Conservation (phyloP, 1,284 basidiomycete genomes). For the Heliocybe sulcata region DNA sequence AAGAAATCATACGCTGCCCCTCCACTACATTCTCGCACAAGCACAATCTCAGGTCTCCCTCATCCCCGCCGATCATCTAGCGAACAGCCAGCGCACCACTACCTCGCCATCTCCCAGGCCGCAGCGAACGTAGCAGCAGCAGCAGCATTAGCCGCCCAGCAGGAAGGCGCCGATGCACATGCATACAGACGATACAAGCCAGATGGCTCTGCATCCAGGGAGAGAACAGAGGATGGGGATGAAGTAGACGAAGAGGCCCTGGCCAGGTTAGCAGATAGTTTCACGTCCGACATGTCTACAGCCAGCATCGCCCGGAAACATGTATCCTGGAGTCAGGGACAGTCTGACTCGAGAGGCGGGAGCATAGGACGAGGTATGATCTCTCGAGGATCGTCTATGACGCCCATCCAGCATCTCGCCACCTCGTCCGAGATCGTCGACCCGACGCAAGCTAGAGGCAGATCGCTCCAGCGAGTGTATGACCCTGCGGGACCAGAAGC, state of each 20-base stretch:
- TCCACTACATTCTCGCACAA: conserved; percentile 32
- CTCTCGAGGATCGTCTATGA: conserved; percentile 13
- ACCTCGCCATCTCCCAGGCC: conserved; percentile 59
- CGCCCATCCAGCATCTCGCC: conserved; percentile 22
- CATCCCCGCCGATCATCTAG: conserved; percentile 35
- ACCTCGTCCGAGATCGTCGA: conserved; percentile 18
- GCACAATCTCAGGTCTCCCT: conserved; percentile 33
- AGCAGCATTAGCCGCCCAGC: conserved; percentile 56
- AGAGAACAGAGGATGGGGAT: conserved; percentile 33
- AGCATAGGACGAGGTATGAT: conserved; percentile 27
- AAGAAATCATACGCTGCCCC: conserved; percentile 20
- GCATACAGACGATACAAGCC: conserved; percentile 9
- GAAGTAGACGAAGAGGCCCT: conserved; percentile 45
- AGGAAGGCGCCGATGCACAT: conserved; percentile 31
- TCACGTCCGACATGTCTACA: conserved; percentile 49
- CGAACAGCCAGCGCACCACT: conserved; percentile 47
- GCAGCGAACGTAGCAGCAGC: conserved; percentile 63
- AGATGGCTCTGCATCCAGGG: conserved; percentile 4
- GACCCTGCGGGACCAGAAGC: conserved; percentile 6
- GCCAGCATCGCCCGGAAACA: conserved; percentile 30
- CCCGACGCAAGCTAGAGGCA: conserved; percentile 30
- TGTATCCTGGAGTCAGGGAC: conserved; percentile 63
- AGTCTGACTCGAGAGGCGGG: conserved; percentile 31
- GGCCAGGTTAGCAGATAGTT: conserved; percentile 56
- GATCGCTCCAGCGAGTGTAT: conserved; percentile 30